phyloP scores from a whole-genome alignment of 2,329 filamentous ascomycete genomes.

The Beauveria sp. region DNA sequence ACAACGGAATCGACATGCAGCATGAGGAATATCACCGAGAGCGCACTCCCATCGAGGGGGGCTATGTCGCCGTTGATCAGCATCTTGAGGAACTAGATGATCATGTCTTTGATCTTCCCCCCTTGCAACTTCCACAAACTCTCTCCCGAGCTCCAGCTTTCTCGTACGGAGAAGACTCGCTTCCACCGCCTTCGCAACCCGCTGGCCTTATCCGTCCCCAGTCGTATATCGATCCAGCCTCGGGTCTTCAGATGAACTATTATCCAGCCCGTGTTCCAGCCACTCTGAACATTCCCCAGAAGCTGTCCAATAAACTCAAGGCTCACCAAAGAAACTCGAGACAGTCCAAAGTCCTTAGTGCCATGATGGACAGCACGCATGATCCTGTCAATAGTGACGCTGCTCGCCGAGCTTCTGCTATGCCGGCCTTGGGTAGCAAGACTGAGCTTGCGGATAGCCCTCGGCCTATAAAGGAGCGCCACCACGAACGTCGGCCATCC shows the following conservation, averaged over 20 bases:
- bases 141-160: background rate
- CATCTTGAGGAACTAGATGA: background rate
- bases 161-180: background rate
- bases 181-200: constrained; percentile 14
- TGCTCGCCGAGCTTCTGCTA: constrained; percentile 18
- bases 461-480: constrained; percentile 40
- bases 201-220: constrained; percentile 34
- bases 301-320: constrained; percentile 68
- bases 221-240: constrained; percentile 55
- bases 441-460: constrained; percentile 12
- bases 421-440: constrained; percentile 15
- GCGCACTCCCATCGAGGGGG: background rate
- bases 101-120: constrained; percentile 1
- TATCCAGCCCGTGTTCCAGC: constrained; percentile 92
- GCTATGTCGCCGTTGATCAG: background rate
- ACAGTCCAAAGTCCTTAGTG: constrained; percentile 64
- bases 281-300: constrained; percentile 86
- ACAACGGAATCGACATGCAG: constrained; percentile 28
- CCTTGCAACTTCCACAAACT: background rate
- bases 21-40: background rate
- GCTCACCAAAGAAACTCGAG: constrained; percentile 58
- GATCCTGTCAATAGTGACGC: constrained; percentile 5
- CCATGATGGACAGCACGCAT: constrained; percentile 35
- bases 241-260: constrained; percentile 78
- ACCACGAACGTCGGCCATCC: constrained; percentile 8